These are phyloP conservation scores for Mrakia blollopis DNA, from an alignment of 768 basidiomycete species.

Conservation along the genomic window DNA sequence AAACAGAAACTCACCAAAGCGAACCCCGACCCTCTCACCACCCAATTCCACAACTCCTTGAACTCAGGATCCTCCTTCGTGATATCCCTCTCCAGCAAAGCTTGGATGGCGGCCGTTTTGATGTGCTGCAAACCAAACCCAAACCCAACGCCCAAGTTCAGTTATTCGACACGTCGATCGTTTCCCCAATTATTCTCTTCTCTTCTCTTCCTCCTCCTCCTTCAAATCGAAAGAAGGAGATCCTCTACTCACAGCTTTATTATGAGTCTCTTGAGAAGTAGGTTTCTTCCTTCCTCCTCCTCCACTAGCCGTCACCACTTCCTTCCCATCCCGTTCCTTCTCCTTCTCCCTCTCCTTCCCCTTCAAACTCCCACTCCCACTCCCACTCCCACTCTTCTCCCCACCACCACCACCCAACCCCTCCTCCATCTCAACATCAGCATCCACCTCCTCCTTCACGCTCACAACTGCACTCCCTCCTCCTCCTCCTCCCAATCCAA, in stretches of 20 bases:
- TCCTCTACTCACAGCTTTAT: not conserved
- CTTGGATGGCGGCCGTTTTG: conserved; percentile 10
- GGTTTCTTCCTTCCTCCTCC: conserved; percentile 1
- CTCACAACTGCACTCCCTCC: not conserved
- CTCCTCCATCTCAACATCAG: not conserved
- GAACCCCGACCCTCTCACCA: conserved; percentile 5
- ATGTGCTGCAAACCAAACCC: not conserved
- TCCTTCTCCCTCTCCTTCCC: too few species aligned
- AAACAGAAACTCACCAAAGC: not conserved
- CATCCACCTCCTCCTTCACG: conserved; percentile 4
- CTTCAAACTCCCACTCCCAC: too few species aligned
- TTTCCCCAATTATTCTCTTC: too few species aligned
- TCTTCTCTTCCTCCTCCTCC: too few species aligned
- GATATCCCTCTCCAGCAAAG: not conserved
- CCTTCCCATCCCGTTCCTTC: not conserved
- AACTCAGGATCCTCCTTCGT: conserved; percentile 4
- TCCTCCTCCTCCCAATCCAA: not conserved
- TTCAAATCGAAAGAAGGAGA: not conserved
- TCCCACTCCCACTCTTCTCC: too few species aligned
- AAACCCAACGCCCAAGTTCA: not conserved
- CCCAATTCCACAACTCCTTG: conserved; percentile 12
- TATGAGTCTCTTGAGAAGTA: not conserved
- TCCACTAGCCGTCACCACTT: not conserved
- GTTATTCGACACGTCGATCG: not conserved
- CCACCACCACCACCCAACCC: too few species aligned